Evolutionary conservation across 2,329 filamentous ascomycete genomes (phyloP).

Genomic region (Talaromyces sp.): DNA sequence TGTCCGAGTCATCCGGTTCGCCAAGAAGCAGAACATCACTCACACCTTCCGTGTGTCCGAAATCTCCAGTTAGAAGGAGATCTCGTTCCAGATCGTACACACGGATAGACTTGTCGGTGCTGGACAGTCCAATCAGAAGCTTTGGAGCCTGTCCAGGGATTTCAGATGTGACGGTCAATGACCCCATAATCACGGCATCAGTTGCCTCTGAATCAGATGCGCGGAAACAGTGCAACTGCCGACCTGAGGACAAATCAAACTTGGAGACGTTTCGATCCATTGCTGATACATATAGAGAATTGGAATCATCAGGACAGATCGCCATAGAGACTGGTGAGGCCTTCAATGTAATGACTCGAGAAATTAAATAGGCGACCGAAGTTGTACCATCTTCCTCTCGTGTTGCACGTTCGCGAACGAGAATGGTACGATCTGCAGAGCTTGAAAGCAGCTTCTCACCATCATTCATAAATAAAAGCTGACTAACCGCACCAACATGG

Average conservation of each 20-base stretch:
- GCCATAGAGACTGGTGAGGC: slow-evolving; percentile 85
- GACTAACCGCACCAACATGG: slow-evolving; percentile 82
- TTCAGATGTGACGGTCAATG: slow-evolving; percentile 64
- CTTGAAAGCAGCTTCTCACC: slow-evolving; percentile 76
- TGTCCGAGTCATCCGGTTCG: slow-evolving; percentile 35
- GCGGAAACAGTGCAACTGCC: slow-evolving; percentile 74
- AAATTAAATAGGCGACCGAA: slow-evolving; percentile 74
- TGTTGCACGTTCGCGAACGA: slow-evolving; percentile 76
- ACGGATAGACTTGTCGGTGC: slow-evolving; percentile 92
- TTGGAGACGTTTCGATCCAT: slow-evolving; percentile 64
- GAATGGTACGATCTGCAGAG: slow-evolving; percentile 83
- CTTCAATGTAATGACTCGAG: slow-evolving; percentile 78
- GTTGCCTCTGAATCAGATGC: slow-evolving; percentile 76
- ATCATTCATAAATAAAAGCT: slow-evolving; percentile 73
- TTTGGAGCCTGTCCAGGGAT: slow-evolving; percentile 60
- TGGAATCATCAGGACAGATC: slow-evolving; percentile 63
- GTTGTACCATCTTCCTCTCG: slow-evolving; percentile 60
- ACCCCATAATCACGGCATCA: slow-evolving; percentile 82
- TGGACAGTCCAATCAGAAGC: slow-evolving; percentile 83
- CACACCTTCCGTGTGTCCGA: slow-evolving; percentile 93
- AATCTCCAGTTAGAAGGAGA: slow-evolving; percentile 80
- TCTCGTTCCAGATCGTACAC: slow-evolving; percentile 82
- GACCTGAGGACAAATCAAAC: slow-evolving; percentile 67
- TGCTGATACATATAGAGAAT: slow-evolving; percentile 61
- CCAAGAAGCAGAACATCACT: slow-evolving; percentile 78